Evolutionary conservation across 148 eudicot species (phyloP).

Genomic region (Spergularia marina): DNA sequence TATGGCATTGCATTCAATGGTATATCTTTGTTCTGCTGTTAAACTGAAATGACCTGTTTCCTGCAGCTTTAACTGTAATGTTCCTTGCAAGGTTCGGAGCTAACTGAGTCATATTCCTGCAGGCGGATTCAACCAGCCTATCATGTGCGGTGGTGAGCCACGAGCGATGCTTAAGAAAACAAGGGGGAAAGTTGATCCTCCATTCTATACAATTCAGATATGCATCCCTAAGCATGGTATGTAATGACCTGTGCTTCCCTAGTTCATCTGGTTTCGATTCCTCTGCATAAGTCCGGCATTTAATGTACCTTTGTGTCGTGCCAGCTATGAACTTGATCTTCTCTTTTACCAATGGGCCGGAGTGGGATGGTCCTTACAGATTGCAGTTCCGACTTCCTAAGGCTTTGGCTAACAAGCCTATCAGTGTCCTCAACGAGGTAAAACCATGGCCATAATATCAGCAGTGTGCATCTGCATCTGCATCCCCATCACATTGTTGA

Average conservation of each 20-base stretch:
- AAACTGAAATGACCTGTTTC: not conserved
- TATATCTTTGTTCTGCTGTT: constrained; percentile 18
- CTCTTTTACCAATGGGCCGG: constrained; percentile 83
- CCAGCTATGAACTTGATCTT: constrained; percentile 81
- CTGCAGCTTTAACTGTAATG: not conserved
- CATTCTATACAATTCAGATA: constrained; percentile 74
- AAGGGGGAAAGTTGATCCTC: constrained; percentile 81
- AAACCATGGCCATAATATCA: not conserved
- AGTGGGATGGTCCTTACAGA: constrained; percentile 96
- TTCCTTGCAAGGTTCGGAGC: not conserved
- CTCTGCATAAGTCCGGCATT: not conserved
- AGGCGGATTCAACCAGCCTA: constrained; percentile 98
- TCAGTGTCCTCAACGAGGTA: constrained; percentile 68
- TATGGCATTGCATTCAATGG: constrained; percentile 90
- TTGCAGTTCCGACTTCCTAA: constrained; percentile 82
- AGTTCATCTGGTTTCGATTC: not conserved
- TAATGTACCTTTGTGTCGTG: constrained; percentile 5
- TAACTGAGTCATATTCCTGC: not conserved
- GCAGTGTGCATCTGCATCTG: too few relatives aligned
- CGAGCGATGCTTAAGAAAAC: constrained; percentile 73
- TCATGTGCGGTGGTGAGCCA: constrained; percentile 97
- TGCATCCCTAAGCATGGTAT: constrained; percentile 89
- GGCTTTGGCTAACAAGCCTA: constrained; percentile 57
- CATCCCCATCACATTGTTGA: not conserved
- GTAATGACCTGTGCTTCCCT: constrained; percentile 2